Percentiles rank a stretch among this genome's conserved stretches.
phyloP scores from a whole-genome alignment of 805 yeast species.

The Metahyphopichia silvanorum region DNA sequence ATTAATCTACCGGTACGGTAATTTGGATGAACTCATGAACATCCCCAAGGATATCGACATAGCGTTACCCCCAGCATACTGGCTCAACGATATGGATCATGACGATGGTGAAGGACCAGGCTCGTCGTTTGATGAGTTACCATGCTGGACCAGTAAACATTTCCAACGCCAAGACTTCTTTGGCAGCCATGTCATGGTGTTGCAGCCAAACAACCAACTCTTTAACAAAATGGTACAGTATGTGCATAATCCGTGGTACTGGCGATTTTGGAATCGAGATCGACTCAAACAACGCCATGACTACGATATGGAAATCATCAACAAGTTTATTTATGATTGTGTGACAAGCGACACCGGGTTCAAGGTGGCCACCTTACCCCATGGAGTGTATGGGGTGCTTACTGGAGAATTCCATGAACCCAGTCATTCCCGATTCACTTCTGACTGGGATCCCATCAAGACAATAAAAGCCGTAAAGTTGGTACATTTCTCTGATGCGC shows the following conservation, averaged over 20 bases:
- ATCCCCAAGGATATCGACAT: slow-evolving; percentile 20
- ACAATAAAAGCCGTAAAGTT: slow-evolving; percentile 35
- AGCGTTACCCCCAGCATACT: slow-evolving; percentile 35
- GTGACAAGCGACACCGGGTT: slow-evolving; percentile 9
- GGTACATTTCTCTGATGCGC: slow-evolving; percentile 64
- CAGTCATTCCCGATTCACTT: slow-evolving; percentile 37
- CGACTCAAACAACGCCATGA: slow-evolving; percentile 28
- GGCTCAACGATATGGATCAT: slow-evolving; percentile 14
- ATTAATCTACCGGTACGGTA: slow-evolving; percentile 4
- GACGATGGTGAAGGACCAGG: slow-evolving; percentile 1
- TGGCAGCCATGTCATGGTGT: slow-evolving; percentile 55
- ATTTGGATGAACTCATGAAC: slow-evolving; percentile 30
- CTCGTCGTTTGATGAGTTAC: slow-evolving; percentile 10
- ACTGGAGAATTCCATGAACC: slow-evolving; percentile 45
- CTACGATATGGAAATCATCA: slow-evolving; percentile 54
- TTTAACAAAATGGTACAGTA: slow-evolving; percentile 20
- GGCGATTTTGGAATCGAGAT: slow-evolving; percentile 18
- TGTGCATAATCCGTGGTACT: slow-evolving; percentile 25
- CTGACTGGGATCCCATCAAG: slow-evolving; percentile 31
- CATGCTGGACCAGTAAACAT: slow-evolving; percentile 15
- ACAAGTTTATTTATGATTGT: slow-evolving; percentile 30
- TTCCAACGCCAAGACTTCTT: slow-evolving; percentile 28
- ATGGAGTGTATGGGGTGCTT: slow-evolving; percentile 46
- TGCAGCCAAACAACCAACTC: slow-evolving; percentile 42
- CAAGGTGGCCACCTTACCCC: slow-evolving; percentile 43